Base-by-base conservation (phyloP, 2,329 filamentous ascomycete species). In the Microsporum canis region DNA sequence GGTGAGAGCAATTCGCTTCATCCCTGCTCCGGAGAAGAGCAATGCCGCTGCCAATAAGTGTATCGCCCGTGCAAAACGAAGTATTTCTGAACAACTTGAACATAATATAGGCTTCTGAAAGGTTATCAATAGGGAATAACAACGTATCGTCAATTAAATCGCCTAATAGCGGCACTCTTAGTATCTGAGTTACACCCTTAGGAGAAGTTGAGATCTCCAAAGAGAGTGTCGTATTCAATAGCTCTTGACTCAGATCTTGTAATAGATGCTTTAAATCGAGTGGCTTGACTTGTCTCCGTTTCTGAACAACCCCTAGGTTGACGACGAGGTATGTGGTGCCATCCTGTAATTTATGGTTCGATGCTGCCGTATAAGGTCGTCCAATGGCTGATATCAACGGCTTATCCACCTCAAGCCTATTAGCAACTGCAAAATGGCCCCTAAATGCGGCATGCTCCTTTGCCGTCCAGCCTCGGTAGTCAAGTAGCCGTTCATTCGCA, bases 391-490 rank as follows among this genome's bases (percentile, higher is more conserved):
- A n/a, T 39, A 17, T 23, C n/a, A 7, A 31, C 43, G 3, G 3
- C 27, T 57, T 34, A 5, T 14, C 41, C 23, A 10, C 36, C 8
- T 61, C 58, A 27, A 70, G 57, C 27, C 62, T 34, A 12, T 63
- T 64, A 33, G 69, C 70, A 3, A 73, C 61, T 8, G 60, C 60
- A 2, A 72, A 63, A 60, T 73, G 70, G 5, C 73, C 73, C 58
- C 69, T 69, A 58, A 71, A 72, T 2, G 68, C 69, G 2, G 72
- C 72, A 58, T 71, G 66, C 45, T 75, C 72, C 62, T 68, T 68
- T 3, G 73, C 69, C 10, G 68, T 71, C 73, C 72, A 75, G 3
- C 73, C 70, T 4, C 64, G 41, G 41, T 65, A 45, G 61, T 75
- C 71, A n/a, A 60, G 1, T 27, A 66, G 12, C 17, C 55, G 49